Evolutionary conservation across 1,284 basidiomycete genomes (phyloP), one percentile per base, ranked within the genome.

Genomic region (Leccinum solheimii): DNA sequence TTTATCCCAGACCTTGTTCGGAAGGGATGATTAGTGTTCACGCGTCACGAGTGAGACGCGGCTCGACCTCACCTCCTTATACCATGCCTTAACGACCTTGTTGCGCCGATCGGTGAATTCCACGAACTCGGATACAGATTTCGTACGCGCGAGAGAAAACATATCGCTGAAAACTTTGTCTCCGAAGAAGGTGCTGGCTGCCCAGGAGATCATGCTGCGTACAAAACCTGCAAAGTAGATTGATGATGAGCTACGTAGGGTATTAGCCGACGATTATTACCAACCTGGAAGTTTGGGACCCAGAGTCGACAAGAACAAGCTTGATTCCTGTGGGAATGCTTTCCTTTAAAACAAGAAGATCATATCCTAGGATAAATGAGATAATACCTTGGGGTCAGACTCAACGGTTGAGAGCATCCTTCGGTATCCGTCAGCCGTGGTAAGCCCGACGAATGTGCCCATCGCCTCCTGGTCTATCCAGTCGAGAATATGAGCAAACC

Each of bases 401-500:
- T 86, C 86, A 4, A 94, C 72, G 64, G 87, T 83, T 36, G 83
- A 80, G 13, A 88, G 77, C 70, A 95, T 79, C 9, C 82, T 87
- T 69, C 85, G 80, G 76, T 91, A 95, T 2, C 90, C 90, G 68
- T 95, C 95, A 1, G 91, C 80, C 1, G 90, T 87, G 0, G 83
- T 81, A 26, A 96, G 77, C 3, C 81, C 88, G 11, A 86, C 78
- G 69, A 96, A 96, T 34, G 87, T 73, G 64, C 84, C 75, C 71
- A 88, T 80, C 5, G 83, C 80, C 34, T 83, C 79, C 13, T 73
- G 51, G 27, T 77, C 87, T 88, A 61, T n/a, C 48, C 55, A 45
- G 19, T 16, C 40, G 45, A 26, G 36, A 56, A 45, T 23, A n/a
- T 64, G 14, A 64, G 19, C 11, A 14, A 45, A 10, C 1, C n/a